phyloP scores from a whole-genome alignment of 768 basidiomycete genomes.

The Mycena latifolia region DNA sequence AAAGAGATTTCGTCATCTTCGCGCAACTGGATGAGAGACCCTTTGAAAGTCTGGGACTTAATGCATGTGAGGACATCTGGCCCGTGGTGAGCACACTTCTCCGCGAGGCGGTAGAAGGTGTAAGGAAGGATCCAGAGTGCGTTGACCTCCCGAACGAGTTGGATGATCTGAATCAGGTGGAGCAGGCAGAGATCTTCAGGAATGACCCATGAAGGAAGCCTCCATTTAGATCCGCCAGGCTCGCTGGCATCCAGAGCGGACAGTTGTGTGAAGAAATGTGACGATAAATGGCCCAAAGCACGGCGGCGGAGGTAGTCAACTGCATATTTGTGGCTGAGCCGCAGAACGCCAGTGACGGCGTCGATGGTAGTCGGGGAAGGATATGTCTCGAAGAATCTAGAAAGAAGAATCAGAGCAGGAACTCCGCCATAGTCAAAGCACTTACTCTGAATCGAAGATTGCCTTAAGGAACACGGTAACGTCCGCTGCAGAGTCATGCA shows the following conservation, averaged over 20 bases:
- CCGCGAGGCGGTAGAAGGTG: slow-evolving; percentile 19
- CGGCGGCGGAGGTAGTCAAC: slow-evolving; percentile 17
- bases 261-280: slow-evolving; percentile 3
- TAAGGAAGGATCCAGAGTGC: slow-evolving; percentile 19
- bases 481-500: slow-evolving; percentile 27
- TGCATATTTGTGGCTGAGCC: slow-evolving; percentile 27
- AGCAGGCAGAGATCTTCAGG: neutral
- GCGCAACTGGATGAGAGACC: neutral
- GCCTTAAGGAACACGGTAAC: slow-evolving; percentile 21
- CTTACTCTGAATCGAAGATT: slow-evolving; percentile 16
- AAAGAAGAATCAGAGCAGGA: neutral
- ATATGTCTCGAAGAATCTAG: slow-evolving; percentile 19
- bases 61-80: neutral
- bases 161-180: neutral
- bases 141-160: slow-evolving; percentile 19
- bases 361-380: neutral
- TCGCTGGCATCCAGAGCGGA: neutral
- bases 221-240: neutral
- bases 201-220: neutral
- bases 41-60: neutral
- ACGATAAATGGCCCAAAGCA: slow-evolving; percentile 16
- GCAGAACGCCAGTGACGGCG: slow-evolving; percentile 18
- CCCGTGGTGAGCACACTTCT: neutral
- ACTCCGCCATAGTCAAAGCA: too few relatives aligned
- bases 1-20: neutral